Percentiles rank a stretch among this genome's conserved stretches.
Evolutionary conservation across 2,329 filamentous ascomycete genomes (phyloP).

Genomic region (Alternaria burnsii): DNA sequence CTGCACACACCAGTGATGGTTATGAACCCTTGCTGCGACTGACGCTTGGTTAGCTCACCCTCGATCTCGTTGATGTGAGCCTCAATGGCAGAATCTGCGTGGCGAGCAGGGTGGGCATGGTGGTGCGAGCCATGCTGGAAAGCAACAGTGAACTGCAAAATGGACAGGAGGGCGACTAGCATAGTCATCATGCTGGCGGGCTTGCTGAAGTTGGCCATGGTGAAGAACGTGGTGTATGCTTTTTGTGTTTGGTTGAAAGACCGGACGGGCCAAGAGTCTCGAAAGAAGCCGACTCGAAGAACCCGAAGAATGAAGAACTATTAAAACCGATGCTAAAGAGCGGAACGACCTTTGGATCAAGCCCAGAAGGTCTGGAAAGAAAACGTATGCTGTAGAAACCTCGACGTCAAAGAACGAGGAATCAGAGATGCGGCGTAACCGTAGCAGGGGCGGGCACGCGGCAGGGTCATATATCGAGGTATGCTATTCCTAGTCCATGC

Average conservation of each 20-base stretch:
- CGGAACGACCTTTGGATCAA: slow-evolving; percentile 43
- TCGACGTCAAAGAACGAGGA: slow-evolving; percentile 41
- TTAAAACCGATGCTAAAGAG: slow-evolving; percentile 41
- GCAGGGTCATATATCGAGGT: slow-evolving; percentile 44
- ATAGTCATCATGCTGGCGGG: slow-evolving; percentile 44
- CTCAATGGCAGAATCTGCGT: slow-evolving; percentile 31
- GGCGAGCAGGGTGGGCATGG: slow-evolving; percentile 27
- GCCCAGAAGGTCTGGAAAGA: slow-evolving; percentile 41
- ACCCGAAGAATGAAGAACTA: slow-evolving; percentile 14
- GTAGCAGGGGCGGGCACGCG: slow-evolving; percentile 36
- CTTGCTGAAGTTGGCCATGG: slow-evolving; percentile 49
- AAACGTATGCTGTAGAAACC: slow-evolving; percentile 30
- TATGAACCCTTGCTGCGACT: slow-evolving; percentile 28
- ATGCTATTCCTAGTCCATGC: slow-evolving; percentile 34
- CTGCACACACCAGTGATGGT: slow-evolving; percentile 43
- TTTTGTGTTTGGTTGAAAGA: slow-evolving; percentile 17
- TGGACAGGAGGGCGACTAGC: slow-evolving; percentile 43
- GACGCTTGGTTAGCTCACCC: slow-evolving; percentile 34
- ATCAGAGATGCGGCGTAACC: slow-evolving; percentile 38
- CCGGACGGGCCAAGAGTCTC: slow-evolving; percentile 15
- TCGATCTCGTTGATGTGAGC: slow-evolving; percentile 37
- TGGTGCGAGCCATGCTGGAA: slow-evolving; percentile 37
- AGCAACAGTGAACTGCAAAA: slow-evolving; percentile 45
- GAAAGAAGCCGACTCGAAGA: slow-evolving; percentile 22
- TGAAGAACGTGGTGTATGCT: slow-evolving; percentile 16